Evolutionary conservation across 2,329 filamentous ascomycete species (phyloP).

Genomic region (Aspergillus carbonarius): DNA sequence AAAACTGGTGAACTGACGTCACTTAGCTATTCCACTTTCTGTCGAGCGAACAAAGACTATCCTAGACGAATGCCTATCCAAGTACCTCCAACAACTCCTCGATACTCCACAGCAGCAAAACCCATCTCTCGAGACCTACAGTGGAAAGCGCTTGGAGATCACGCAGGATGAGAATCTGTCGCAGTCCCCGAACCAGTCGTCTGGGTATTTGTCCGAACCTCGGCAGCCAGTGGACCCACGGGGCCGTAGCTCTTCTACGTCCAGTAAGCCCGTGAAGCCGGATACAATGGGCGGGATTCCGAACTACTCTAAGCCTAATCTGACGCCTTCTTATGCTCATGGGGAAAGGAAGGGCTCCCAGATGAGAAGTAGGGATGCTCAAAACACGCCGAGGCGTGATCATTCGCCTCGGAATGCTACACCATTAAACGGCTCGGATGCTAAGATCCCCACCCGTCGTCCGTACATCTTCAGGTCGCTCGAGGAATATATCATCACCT

Average conservation of each 20-base stretch:
- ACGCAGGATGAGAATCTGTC: constrained; percentile 16
- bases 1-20: constrained; percentile 3
- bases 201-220: constrained; percentile 20
- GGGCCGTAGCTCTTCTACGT: constrained; percentile 29
- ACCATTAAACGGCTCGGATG: constrained; percentile 22
- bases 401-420: constrained; percentile 18
- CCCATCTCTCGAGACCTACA: constrained; percentile 20
- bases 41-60: constrained; percentile 60
- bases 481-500: constrained; percentile 72
- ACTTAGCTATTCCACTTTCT: constrained; percentile 53
- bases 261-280: constrained; percentile 20
- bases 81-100: constrained; percentile 49
- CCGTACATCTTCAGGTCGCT: constrained; percentile 68
- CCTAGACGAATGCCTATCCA: constrained; percentile 54
- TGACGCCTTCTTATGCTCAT: constrained; percentile 9
- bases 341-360: constrained; percentile 22
- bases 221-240: constrained; percentile 18
- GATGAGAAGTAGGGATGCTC: constrained; percentile 28
- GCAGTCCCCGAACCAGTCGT: constrained; percentile 10
- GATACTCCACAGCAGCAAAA: constrained; percentile 22
- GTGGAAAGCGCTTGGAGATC: constrained; percentile 6
- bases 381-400: constrained; percentile 21
- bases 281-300: constrained; percentile 16
- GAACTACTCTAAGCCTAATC: constrained; percentile 19
- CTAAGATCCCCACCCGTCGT: constrained; percentile 39